Base-by-base conservation (phyloP, 306 rosid genomes). In the Inga oerstediana region DNA sequence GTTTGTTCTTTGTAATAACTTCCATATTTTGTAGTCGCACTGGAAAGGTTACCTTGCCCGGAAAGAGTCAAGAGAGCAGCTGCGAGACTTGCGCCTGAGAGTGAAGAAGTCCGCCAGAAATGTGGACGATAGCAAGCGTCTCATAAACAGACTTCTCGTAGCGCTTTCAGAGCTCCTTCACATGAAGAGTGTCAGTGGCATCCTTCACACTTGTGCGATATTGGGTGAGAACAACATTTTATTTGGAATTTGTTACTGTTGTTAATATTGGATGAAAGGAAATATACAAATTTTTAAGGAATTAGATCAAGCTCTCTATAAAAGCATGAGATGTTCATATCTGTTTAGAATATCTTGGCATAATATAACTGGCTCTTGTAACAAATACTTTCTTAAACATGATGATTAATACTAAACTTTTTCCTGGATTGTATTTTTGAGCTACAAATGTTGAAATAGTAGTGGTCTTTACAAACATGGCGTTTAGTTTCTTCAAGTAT, bases 11-110 rank as follows among this genome's bases (percentile, higher is more conserved):
- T 39, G 8, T 6, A 39, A 39, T 8, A 6, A 80, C 76, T 80
- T 24, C 48, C 30, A 59, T 10, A 1, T 80, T 82, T 59, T 80
- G 49, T 80, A 93, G 99, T 90, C 99, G 43, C 67, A 68, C 84
- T 95, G 99, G 99, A 93, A 86, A 89, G 98, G 98, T 81, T 89
- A 91, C 85, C 81, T 85, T 54, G 90, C 87, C 61, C 89, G 98
- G 68, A 90, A 87, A 85, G 88, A 85, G 71, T 87, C 95, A 76
- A 90, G 79, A 84, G 89, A 76, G 71, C 91, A 89, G 85, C 83
- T 95, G 48, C 80, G 72, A 82, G 96, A 93, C 78, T 82, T 95
- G 86, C 92, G 99, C 46, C 67, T 86, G 81, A 92, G 97, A 84
- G 65, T 93, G 85, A 88, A 84, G 70, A 84, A 86, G 74, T 88